A percentile compares a stretch with the other conserved stretches of the same genome.
Conservation (phyloP, 1,139 yeast species). For the Candida tetrigidarum region DNA sequence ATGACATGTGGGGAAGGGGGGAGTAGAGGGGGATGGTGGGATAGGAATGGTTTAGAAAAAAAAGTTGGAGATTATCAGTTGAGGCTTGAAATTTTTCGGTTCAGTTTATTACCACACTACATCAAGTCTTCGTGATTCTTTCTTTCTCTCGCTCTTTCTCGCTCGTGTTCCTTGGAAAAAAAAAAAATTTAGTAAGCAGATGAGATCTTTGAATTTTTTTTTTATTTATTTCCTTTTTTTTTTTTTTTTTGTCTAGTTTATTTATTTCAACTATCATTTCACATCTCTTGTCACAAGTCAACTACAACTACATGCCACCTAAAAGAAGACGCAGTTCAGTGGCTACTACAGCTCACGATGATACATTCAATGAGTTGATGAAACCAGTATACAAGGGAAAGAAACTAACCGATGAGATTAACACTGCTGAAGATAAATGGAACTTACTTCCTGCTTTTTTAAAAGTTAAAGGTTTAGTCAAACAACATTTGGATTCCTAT, state of each 20-base stretch:
- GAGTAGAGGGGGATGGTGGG: not conserved
- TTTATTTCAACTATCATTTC: not conserved
- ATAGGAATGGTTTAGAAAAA: not conserved
- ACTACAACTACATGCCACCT: slow-evolving; percentile 17
- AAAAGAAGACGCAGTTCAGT: slow-evolving; percentile 21
- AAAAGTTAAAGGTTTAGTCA: slow-evolving; percentile 93
- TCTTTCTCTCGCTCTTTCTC: not conserved
- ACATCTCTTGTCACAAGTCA: too few species aligned
- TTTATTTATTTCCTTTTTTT: not conserved
- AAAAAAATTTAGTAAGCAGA: slow-evolving; percentile 8
- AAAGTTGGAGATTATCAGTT: not conserved
- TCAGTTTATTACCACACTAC: not conserved
- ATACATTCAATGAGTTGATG: slow-evolving; percentile 74
- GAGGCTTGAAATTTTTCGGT: not conserved
- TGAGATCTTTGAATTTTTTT: slow-evolving; percentile 11
- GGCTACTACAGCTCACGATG: slow-evolving; percentile 33
- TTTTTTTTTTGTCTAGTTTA: not conserved
- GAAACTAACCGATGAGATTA: slow-evolving; percentile 81
- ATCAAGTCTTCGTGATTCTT: not conserved
- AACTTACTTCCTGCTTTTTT: slow-evolving; percentile 92
- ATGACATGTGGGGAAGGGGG: slow-evolving; percentile 26
- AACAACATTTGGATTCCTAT: slow-evolving; percentile 96
- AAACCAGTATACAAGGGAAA: slow-evolving; percentile 88
- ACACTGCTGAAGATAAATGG: slow-evolving; percentile 96
- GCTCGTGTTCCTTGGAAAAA: slow-evolving; percentile 3